Conservation (phyloP, 1,139 yeast species). For the Candida sp. region DNA sequence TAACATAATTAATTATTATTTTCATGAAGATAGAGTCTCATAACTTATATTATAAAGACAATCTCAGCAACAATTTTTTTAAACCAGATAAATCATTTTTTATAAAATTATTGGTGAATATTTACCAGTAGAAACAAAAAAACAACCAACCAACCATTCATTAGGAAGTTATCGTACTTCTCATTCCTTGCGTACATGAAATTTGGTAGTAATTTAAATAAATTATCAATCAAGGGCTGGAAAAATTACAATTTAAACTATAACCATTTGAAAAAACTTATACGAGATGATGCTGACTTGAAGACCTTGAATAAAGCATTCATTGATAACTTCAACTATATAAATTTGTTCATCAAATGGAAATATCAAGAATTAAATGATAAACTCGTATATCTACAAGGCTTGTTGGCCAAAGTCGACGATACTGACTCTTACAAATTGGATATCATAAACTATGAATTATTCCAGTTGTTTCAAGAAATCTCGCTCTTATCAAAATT, state of each 20-base stretch:
- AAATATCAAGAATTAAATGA: slow-evolving; percentile 60
- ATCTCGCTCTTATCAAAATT: slow-evolving; percentile 72
- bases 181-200: slow-evolving; percentile 70
- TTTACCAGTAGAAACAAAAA: no score
- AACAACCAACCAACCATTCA: no score
- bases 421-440: slow-evolving; percentile 9
- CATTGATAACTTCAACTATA: slow-evolving; percentile 47
- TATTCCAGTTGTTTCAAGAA: slow-evolving; percentile 51
- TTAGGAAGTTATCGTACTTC: no score
- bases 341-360: slow-evolving; percentile 59
- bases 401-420: slow-evolving; percentile 11
- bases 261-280: slow-evolving; percentile 64
- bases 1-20: no score
- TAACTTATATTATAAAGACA: no score
- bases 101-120: no score
- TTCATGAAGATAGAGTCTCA: no score
- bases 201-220: slow-evolving; percentile 74
- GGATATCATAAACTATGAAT: slow-evolving; percentile 30
- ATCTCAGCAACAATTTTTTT: no score
- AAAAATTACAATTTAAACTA: slow-evolving; percentile 78
- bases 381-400: slow-evolving; percentile 22
- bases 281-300: slow-evolving; percentile 28
- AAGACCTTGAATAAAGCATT: slow-evolving; percentile 28
- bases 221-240: slow-evolving; percentile 88
- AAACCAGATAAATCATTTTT: no score